These are phyloP conservation scores for Nannizzia gypsea DNA, from an alignment of 2,329 filamentous ascomycete genomes.

Conservation along the genomic window DNA sequence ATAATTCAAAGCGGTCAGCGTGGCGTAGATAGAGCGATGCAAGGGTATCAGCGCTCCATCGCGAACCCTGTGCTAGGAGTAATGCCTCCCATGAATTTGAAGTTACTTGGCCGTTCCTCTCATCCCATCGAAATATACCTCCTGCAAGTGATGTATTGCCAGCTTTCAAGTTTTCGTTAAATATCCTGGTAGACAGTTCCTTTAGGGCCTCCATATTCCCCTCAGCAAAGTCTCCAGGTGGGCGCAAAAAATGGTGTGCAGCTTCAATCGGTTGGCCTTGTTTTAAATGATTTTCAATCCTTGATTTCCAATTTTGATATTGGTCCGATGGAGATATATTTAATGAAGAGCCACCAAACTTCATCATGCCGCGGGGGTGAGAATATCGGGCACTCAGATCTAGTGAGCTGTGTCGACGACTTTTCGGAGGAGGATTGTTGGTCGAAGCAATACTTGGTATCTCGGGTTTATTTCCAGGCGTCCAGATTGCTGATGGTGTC, in stretches of 20 bases:
- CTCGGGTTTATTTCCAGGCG: background rate
- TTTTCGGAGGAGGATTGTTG: background rate
- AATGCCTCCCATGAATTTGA: slow-evolving; percentile 28
- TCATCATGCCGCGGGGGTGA: background rate
- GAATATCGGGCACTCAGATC: background rate
- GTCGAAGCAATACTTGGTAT: background rate
- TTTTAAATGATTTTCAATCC: slow-evolving; percentile 17
- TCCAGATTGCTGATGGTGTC: background rate
- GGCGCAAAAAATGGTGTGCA: slow-evolving; percentile 25
- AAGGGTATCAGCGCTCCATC: slow-evolving; percentile 26
- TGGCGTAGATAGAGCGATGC: slow-evolving; percentile 24
- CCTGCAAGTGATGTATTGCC: slow-evolving; percentile 30
- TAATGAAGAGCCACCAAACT: background rate
- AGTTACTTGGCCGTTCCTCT: slow-evolving; percentile 23
- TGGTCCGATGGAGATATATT: background rate
- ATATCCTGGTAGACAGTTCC: slow-evolving; percentile 23
- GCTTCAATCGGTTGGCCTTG: slow-evolving; percentile 25
- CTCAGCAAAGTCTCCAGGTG: slow-evolving; percentile 8
- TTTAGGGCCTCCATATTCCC: slow-evolving; percentile 15
- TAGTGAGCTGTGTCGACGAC: background rate
- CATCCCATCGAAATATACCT: slow-evolving; percentile 26
- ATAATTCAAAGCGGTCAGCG: slow-evolving; percentile 21
- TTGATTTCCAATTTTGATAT: background rate
- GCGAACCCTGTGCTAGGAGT: slow-evolving; percentile 24
- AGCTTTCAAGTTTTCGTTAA: slow-evolving; percentile 27